These are phyloP conservation scores for Gynandropsis gynandra DNA, from an alignment of 345 rosid species.

Conservation along the genomic window DNA sequence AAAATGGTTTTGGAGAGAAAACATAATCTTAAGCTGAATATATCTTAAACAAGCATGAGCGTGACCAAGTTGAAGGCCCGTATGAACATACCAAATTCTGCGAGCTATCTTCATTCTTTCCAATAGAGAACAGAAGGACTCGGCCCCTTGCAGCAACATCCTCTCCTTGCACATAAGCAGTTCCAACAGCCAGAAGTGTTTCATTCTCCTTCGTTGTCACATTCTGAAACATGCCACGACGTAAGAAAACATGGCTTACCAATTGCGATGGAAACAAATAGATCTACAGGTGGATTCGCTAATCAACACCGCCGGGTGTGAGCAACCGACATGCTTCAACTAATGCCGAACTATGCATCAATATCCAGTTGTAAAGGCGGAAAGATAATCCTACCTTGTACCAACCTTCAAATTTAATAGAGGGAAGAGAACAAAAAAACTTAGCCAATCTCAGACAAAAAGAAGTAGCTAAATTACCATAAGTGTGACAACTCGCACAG, in stretches of 20 bases:
- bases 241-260: constrained; percentile 16
- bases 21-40: constrained; percentile 2
- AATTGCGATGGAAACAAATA: constrained; percentile 13
- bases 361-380: constrained; percentile 11
- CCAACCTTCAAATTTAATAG: background rate
- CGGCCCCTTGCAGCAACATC: constrained; percentile 99
- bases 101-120: constrained; percentile 52
- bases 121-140: constrained; percentile 72
- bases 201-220: constrained; percentile 75
- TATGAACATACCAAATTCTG: constrained; percentile 48
- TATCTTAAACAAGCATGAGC: background rate
- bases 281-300: constrained; percentile 1
- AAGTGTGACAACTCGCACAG: constrained; percentile 83
- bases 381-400: constrained; percentile 10
- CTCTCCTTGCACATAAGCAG: constrained; percentile 98
- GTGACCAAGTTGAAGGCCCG: constrained; percentile 10
- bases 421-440: constrained; percentile 16
- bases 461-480: constrained; percentile 53
- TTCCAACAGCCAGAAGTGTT: constrained; percentile 83
- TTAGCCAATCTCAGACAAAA: background rate
- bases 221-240: constrained; percentile 47
- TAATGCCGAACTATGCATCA: background rate
- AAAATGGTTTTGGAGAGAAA: constrained; percentile 18
- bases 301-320: constrained; percentile 2
- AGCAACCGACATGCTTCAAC: constrained; percentile 1